Conservation (phyloP, 768 basidiomycete genomes). For the Termitomyces eurrhizus region DNA sequence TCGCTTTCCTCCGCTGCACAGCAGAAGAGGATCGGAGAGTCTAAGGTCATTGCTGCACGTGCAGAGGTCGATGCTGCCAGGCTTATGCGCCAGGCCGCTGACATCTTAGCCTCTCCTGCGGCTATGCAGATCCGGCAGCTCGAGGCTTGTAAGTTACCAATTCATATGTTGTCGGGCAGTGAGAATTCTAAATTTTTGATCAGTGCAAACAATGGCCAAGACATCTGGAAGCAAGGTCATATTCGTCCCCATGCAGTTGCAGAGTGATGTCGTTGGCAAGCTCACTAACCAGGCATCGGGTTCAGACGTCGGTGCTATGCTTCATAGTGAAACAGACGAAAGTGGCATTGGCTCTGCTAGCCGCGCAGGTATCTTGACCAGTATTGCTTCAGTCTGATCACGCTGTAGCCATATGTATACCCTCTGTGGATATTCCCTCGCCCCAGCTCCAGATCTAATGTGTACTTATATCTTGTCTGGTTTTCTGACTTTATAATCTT, state of each 20-base stretch:
- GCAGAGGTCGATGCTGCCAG: conserved; percentile 95
- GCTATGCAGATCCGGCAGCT: conserved; percentile 98
- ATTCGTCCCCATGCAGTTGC: conserved; percentile 91
- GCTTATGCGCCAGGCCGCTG: conserved; percentile 95
- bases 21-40: conserved; percentile 95
- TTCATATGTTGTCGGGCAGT: neutral
- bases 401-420: conserved; percentile 1
- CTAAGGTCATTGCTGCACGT: conserved; percentile 92
- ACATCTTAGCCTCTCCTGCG: conserved; percentile 90
- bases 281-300: conserved; percentile 28
- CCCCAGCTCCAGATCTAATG: neutral
- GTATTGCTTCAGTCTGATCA: conserved; percentile 41
- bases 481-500: neutral
- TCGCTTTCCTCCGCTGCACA: conserved; percentile 94
- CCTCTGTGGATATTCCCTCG: neutral
- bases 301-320: conserved; percentile 25
- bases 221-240: conserved; percentile 86
- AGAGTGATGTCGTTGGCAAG: conserved; percentile 63
- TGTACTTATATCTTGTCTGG: conserved; percentile 7
- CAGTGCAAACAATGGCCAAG: conserved; percentile 91
- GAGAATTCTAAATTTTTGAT: neutral
- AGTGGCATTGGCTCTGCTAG: conserved; percentile 36
- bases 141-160: conserved; percentile 60
- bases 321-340: conserved; percentile 37
- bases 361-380: conserved; percentile 50